Evolutionary conservation across 768 basidiomycete genomes (phyloP).

Genomic region (Naganishia vishniacii): DNA sequence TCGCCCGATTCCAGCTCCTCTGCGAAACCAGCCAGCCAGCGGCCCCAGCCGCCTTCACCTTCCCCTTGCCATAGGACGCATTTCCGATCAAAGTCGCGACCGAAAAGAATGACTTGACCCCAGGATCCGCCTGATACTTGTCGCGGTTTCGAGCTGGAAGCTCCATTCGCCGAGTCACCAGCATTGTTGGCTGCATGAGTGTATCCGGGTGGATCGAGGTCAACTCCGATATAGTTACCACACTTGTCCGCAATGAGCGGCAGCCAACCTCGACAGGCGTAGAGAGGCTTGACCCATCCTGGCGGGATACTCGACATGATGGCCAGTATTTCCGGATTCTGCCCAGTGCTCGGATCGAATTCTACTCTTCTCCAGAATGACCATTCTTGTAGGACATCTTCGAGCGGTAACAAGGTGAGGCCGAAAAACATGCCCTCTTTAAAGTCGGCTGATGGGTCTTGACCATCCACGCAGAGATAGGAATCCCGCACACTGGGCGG

Average conservation of each 20-base stretch:
- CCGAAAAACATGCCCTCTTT: constrained; percentile 80
- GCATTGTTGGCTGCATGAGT: constrained; percentile 5
- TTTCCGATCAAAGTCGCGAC: constrained; percentile 97
- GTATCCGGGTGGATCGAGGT: constrained; percentile 64
- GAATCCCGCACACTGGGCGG: constrained; percentile 86
- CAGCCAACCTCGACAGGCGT: constrained; percentile 93
- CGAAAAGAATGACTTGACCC: constrained; percentile 96
- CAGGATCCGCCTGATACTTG: constrained; percentile 54
- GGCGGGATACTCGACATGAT: constrained; percentile 85
- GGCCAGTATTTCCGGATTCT: constrained; percentile 64
- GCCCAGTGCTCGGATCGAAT: constrained; percentile 76
- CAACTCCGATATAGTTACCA: constrained; percentile 94
- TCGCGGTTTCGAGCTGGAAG: constrained; percentile 50
- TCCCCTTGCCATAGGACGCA: constrained; percentile 91
- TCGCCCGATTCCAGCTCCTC: constrained; percentile 89
- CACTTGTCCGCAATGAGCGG: constrained; percentile 87
- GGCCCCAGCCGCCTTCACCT: constrained; percentile 85
- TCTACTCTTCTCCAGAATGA: constrained; percentile 92
- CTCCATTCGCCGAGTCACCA: constrained; percentile 3
- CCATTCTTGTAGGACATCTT: constrained; percentile 93
- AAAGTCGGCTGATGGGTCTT: constrained; percentile 80
- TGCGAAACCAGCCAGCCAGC: constrained; percentile 82
- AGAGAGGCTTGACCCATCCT: constrained; percentile 78
- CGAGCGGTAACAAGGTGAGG: constrained; percentile 82
- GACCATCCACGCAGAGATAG: constrained; percentile 81